Conservation (phyloP, 495 filamentous ascomycete genomes). For the Neurospora sp. region DNA sequence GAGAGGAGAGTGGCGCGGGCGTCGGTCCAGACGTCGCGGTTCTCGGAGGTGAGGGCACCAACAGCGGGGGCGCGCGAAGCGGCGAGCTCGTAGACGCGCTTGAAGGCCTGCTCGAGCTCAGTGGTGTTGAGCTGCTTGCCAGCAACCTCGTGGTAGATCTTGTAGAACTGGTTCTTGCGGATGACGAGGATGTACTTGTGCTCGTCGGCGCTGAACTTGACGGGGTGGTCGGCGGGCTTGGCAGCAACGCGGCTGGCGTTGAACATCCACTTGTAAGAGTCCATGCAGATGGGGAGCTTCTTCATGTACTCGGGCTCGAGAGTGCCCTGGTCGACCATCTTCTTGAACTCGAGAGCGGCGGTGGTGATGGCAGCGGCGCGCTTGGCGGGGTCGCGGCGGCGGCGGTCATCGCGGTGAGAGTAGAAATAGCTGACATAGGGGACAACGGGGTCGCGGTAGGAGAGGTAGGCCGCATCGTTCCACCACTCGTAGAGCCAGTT, state of each 20-base stretch:
- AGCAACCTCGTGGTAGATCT: conserved; percentile 62
- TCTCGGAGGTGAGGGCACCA: conserved; percentile 79
- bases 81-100: conserved; percentile 70
- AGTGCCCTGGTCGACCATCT: conserved; percentile 69
- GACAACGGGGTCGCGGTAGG: conserved; percentile 89
- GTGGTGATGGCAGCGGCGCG: conserved; percentile 85
- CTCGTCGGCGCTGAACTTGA: conserved; percentile 64
- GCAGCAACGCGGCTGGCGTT: conserved; percentile 84
- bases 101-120: conserved; percentile 84
- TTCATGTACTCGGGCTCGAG: conserved; percentile 99
- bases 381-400: conserved; percentile 78
- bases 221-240: conserved; percentile 67
- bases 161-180: conserved; percentile 95
- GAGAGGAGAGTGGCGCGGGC: conserved; percentile 67
- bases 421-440: conserved; percentile 99
- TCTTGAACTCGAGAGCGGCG: conserved; percentile 84
- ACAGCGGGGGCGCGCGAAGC: conserved; percentile 58
- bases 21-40: conserved; percentile 87
- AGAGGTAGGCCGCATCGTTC: conserved; percentile 87
- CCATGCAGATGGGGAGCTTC: conserved; percentile 90
- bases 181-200: conserved; percentile 82
- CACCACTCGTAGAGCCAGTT: conserved; percentile 99
- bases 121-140: conserved; percentile 74
- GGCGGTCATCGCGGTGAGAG: conserved; percentile 88
- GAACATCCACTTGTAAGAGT: conserved; percentile 98